phyloP scores from a whole-genome alignment of 345 rosid species.

The Gossypium rotundifolium region DNA sequence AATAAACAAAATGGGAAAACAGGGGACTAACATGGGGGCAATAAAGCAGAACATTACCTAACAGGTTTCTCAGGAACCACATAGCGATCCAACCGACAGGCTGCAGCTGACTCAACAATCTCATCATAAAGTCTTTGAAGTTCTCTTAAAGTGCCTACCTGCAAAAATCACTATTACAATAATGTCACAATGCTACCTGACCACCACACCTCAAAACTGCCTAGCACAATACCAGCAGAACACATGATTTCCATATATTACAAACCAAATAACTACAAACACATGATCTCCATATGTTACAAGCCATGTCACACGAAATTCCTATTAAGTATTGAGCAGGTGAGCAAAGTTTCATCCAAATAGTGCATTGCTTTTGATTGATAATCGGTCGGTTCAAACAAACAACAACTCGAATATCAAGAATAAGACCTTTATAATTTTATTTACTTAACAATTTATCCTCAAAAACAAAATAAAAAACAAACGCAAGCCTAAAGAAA shows the following conservation, averaged over 20 bases:
- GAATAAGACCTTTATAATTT: too few species aligned
- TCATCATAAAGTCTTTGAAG: conserved; percentile 88
- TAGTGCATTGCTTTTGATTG: background rate
- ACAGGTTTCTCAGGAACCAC: conserved; percentile 66
- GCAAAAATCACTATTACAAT: conserved; percentile 19
- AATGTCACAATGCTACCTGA: conserved; percentile 5
- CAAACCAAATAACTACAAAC: background rate
- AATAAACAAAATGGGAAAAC: background rate
- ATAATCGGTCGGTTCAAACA: background rate
- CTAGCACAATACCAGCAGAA: background rate
- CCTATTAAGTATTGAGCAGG: background rate
- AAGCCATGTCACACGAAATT: background rate
- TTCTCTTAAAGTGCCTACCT: conserved; percentile 75
- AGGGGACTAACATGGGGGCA: background rate
- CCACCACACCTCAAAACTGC: background rate
- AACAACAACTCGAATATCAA: background rate
- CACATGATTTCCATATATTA: background rate
- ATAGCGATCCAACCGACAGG: conserved; percentile 86
- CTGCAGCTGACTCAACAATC: conserved; percentile 72
- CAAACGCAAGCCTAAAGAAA: conserved; percentile 3
- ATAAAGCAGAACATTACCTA: conserved; percentile 42
- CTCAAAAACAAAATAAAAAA: background rate
- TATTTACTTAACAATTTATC: background rate
- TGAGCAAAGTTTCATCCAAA: background rate
- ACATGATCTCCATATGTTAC: background rate